Conservation (phyloP, 176 grass and related monocot genomes). For the Paspalum notatum region DNA sequence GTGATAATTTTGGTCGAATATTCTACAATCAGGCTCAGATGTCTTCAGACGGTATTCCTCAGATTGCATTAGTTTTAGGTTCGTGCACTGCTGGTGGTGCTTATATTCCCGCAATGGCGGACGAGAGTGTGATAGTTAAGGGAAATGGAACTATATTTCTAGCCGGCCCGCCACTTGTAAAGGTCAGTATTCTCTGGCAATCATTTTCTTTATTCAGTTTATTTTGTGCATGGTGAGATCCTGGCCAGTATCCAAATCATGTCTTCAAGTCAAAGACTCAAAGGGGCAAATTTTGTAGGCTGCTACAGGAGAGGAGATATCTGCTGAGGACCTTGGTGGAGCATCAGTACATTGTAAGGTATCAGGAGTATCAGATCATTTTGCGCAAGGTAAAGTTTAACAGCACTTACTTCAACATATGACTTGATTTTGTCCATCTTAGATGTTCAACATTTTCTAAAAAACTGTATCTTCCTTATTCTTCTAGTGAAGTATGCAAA, state of each 20-base stretch:
- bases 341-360: slow-evolving; percentile 94
- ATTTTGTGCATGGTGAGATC: slow-evolving; percentile 17
- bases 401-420: background rate
- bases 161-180: slow-evolving; percentile 95
- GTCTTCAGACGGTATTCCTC: slow-evolving; percentile 87
- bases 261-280: slow-evolving; percentile 45
- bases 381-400: slow-evolving; percentile 74
- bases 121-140: slow-evolving; percentile 97
- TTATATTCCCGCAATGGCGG: slow-evolving; percentile 98
- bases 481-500: slow-evolving; percentile 9
- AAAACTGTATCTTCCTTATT: background rate
- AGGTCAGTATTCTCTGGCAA: slow-evolving; percentile 56
- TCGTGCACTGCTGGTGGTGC: slow-evolving; percentile 98
- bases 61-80: slow-evolving; percentile 93
- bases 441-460: slow-evolving; percentile 12
- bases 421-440: background rate
- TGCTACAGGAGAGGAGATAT: slow-evolving; percentile 97
- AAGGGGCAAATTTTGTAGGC: slow-evolving; percentile 67
- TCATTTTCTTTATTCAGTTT: slow-evolving; percentile 24
- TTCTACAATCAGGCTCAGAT: slow-evolving; percentile 99
- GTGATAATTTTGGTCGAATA: slow-evolving; percentile 98
- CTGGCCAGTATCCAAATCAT: slow-evolving; percentile 22
- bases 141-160: slow-evolving; percentile 97
- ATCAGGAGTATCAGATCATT: slow-evolving; percentile 96
- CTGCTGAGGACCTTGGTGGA: slow-evolving; percentile 98